Base-by-base conservation (phyloP, 495 filamentous ascomycete species). In the Chlorociboria aeruginascens region DNA sequence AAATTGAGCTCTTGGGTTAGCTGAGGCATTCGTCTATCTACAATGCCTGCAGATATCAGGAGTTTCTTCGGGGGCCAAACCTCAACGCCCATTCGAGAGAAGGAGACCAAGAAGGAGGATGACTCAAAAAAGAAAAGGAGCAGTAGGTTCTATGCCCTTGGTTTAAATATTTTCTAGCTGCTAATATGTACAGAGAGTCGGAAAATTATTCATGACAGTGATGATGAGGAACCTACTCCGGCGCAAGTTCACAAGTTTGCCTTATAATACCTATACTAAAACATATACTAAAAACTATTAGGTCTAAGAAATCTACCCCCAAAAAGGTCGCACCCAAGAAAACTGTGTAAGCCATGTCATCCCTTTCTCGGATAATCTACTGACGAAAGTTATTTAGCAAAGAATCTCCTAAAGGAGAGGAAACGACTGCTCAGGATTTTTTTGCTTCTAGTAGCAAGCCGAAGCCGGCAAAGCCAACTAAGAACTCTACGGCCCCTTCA, bases 41-140 rank as follows among this genome's bases (percentile, higher is more conserved):
- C 34, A 33, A 89, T 87, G 84, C 76, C 85, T 50, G 49, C 74
- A 32, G 86, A 93, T 69, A 93, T 93, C 50, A 70, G 87, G 43
- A 81, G 66, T 54, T 94, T 90, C 58, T 92, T 94, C 63, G 77
- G 77, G 12, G 73, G 77, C 31, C 82, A 77, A 55, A 73, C 70
- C 13, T 68, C 61, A 28, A 60, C 66, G 28, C 51, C 69, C 17
- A 72, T 78, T 50, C 68, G 74, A 48, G 61, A 66, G 40, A 55
- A 58, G 49, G 52, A 50, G 29, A 52, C 65, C 31, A 73, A 70
- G 59, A 70, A 74, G 46, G 49, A 55, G 50, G 63, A 66, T 40
- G 68, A 67, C 39, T 63, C 62, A 12, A 74, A 73, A 45, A 72
- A 70, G 48, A 48, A 60, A 68, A 64, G 71, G 41, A 29, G 44